phyloP scores from a whole-genome alignment of 768 basidiomycete species.

The Xerocomellus intermedius region DNA sequence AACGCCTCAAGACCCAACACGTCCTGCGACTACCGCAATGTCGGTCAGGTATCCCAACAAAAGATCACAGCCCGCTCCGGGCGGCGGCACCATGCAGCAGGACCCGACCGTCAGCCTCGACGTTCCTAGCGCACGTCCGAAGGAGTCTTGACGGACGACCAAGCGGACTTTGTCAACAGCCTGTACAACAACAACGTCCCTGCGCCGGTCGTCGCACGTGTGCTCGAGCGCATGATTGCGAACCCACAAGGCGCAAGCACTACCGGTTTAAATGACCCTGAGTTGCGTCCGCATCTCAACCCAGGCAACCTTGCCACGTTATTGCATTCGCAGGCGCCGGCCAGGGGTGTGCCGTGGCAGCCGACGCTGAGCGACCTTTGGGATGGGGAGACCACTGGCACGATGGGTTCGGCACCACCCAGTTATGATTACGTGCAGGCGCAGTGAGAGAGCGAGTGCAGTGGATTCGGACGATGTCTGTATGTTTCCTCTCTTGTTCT shows the following conservation, averaged over 20 bases:
- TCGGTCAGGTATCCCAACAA: constrained; percentile 9
- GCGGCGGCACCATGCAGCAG: background rate
- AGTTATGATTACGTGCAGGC: constrained; percentile 22
- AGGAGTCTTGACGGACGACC: constrained; percentile 17
- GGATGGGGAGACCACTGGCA: constrained; percentile 31
- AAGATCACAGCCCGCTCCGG: background rate
- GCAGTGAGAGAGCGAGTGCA: background rate
- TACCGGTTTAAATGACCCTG: constrained; percentile 11
- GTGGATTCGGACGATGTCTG: background rate
- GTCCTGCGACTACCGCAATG: background rate
- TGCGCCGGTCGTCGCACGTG: constrained; percentile 24
- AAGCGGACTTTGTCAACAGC: constrained; percentile 27
- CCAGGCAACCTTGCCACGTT: background rate
- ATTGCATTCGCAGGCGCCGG: background rate
- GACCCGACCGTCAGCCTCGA: background rate
- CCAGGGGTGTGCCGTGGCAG: constrained; percentile 24
- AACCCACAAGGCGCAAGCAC: constrained; percentile 16
- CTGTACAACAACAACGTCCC: constrained; percentile 27
- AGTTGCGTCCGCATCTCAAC: constrained; percentile 3
- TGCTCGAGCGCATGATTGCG: constrained; percentile 28
- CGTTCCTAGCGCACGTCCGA: background rate
- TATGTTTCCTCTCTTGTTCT: background rate
- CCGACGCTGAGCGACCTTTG: constrained; percentile 40
- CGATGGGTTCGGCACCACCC: constrained; percentile 25
- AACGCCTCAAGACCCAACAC: no score